Evolutionary conservation across 2,329 filamentous ascomycete genomes (phyloP), one percentile per base, ranked within the genome.

Genomic region (Aspergillus aculeatus): DNA sequence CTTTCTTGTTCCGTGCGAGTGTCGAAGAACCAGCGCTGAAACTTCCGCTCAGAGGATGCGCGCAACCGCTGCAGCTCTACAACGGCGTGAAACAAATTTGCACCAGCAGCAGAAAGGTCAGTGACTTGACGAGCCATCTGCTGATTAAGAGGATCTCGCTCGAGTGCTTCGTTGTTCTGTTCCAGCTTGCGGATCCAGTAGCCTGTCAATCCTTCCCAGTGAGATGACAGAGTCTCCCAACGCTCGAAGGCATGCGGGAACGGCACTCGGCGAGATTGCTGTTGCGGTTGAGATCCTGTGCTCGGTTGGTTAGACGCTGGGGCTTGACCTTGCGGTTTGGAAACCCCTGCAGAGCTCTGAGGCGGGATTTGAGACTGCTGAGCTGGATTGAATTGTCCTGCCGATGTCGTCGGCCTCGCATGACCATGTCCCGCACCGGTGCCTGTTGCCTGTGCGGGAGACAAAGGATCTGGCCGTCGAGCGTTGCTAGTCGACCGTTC

Each of bases 1-100:
- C 90, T 87, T 78, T 98, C 95, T 65, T 96, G 86, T 66, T 98
- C 93, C 32, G 89, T 85, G 54, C 93, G 85, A 7, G 93, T 96
- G 74, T 99, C 95, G 68, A 96, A 96, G 78, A 98, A 98, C 95
- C 95, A 99, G 54, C 95, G 86, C 77, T 99, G 95, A 69, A 99
- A 99, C 74, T 98, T 98, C 64, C 95, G 88, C 76, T 99, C 95
- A 0, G 94, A 98, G 58, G 92, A 96, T 41, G 95, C 95, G 48
- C 95, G 89, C 26, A 99, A 82, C 31, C 95, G 88, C 75, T 99
- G 95, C 50, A 99, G 81, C 76, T 99, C 95, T 3, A 99, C 95
- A 0, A 99, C 93, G 10, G 95, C 95, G 74, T 99, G 95, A 75
- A 99, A 99, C 0, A 99, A 82, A 68, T 99, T 99, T 5, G 95